Evolutionary conservation across 192 early-diverging fungal species (phyloP).

Genomic region (Backusella mclennaniae): DNA sequence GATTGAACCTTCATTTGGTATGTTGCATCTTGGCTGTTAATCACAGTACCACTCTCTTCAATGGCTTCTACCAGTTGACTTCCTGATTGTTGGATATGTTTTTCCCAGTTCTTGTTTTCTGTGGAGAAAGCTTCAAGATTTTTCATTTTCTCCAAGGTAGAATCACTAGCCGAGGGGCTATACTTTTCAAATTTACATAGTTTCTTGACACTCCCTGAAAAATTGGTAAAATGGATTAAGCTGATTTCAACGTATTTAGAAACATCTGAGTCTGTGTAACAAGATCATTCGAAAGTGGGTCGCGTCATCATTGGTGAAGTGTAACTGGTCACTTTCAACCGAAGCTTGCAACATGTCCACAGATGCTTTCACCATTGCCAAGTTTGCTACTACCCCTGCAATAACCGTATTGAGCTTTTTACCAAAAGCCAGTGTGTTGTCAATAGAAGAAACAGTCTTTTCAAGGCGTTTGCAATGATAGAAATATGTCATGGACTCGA

Average conservation of each 20-base stretch:
- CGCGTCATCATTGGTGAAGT: neutral
- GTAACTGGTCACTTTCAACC: neutral
- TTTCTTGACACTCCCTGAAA: too few species aligned
- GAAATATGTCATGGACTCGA: neutral
- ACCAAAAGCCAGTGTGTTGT: neutral
- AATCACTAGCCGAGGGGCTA: too few species aligned
- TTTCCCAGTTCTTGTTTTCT: too few species aligned
- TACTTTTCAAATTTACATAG: too few species aligned
- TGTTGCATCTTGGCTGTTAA: too few species aligned
- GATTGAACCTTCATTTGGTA: too few species aligned
- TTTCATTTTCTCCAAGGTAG: too few species aligned
- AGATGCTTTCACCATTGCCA: neutral
- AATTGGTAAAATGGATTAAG: neutral
- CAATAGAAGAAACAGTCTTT: neutral
- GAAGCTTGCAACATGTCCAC: neutral
- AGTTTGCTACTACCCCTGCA: neutral
- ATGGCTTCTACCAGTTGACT: too few species aligned
- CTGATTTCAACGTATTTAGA: neutral
- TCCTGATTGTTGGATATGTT: too few species aligned
- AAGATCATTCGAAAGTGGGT: neutral
- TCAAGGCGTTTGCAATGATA: neutral
- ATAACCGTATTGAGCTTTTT: neutral
- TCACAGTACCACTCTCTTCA: too few species aligned
- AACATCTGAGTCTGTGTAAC: neutral
- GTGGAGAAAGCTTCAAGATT: too few species aligned